Evolutionary conservation across 441 rosid species (phyloP), one percentile per base, ranked within the genome.

Genomic region (Aleurites moluccanus): DNA sequence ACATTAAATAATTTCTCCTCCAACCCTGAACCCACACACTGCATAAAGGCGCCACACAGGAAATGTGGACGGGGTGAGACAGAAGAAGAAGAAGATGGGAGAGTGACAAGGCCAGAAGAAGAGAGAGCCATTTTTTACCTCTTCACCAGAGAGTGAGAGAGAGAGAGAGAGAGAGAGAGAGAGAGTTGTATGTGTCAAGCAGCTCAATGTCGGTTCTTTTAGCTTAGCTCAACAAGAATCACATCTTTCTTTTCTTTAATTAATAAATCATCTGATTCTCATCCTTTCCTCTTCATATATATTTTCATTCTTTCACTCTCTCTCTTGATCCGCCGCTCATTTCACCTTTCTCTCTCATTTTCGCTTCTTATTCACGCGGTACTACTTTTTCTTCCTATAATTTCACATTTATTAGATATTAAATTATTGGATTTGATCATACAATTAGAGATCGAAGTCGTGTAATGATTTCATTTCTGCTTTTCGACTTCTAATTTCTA

Each of bases 181-280:
- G 59, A 6, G 40, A 4, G 53, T n/a, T 25, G 70, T 20, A n/a
- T 33, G 50, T 65, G 40, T 53, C 59, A 21, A 76, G 73, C 53
- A 83, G 72, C 55, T 76, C 65, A 83, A 74, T 83, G 87, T 80
- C 81, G 80, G 82, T 68, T 77, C 79, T 68, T 68, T 63, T 64
- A 30, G 18, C 40, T 67, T 44, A 10, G 47, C 14, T 44, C 47
- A 44, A 44, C 55, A 27, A 45, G 64, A 70, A 70, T 38, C 64
- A 50, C 6, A 11, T 72, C 81, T 69, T 79, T 70, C 62, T 66
- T 61, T 56, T 62, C 10, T 33, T 30, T 40, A 3, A 23, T 23
- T 72, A 25, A 8, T 25, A 59, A 5, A 47, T 5, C 64, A 53
- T 65, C 64, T 10, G 65, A 74, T 65, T 73, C 53, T 55, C 42